Base-by-base conservation (phyloP, 495 filamentous ascomycete genomes). In the Aspergillus coremiiformis region DNA sequence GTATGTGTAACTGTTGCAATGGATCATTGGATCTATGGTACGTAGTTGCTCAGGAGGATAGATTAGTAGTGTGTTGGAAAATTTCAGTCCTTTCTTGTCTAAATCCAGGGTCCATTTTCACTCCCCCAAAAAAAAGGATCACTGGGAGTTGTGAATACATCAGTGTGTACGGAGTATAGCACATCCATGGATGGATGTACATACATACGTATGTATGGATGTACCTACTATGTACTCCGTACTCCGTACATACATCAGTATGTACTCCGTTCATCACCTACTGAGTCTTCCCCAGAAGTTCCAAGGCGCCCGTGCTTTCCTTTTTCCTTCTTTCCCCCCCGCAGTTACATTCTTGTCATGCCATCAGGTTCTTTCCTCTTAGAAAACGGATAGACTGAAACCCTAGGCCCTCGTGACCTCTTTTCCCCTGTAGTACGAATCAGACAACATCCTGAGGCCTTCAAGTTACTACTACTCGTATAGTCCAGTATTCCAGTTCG, bases 271-370 rank as follows among this genome's bases (percentile, higher is more conserved):
- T n/a, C n/a, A n/a, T n/a, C n/a, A n/a, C n/a, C n/a, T n/a, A n/a
- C n/a, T n/a, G 24, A 15, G 24, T 30, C n/a, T 27, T 45, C 44
- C 19, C 44, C 26, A 46, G 19, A 37, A 37, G 14, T n/a, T 37
- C 33, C 17, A 22, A n/a, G n/a, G n/a, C n/a, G n/a, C 19, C 27
- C 29, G 22, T 22, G n/a, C 9, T 26, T 21, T 20, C 33, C 33
- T 22, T 15, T 17, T 24, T 19, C 20, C 22, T 32, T 41, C 26
- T 24, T 27, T 22, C 24, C 22, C 32, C 37, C 48, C 48, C 48
- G 37, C 37, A 24, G 47, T 22, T 22, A 47, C 48, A 51, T 51
- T 51, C 48, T n/a, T 51, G 32, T 51, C 37, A 51, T 37, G 37
- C 37, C 48, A 51, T 51, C 19, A 41, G 6, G 19, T 14, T 15